Conservation (phyloP, 352 stramenopile species). For the Pythium phragmitis region DNA sequence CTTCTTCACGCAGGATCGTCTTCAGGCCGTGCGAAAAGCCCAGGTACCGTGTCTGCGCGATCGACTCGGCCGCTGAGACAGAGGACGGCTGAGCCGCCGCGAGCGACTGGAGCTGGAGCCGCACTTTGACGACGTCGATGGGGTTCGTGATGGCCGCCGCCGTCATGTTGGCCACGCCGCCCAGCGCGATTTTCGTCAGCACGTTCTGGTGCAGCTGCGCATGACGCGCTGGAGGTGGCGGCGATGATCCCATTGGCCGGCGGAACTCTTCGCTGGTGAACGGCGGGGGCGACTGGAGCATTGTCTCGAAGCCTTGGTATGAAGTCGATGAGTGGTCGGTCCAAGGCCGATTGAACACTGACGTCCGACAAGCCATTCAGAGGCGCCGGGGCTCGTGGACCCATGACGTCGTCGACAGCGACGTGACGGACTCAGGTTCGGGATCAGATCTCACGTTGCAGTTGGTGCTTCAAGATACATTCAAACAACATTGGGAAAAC, state of each 20-base stretch:
- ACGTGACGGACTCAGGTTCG: constrained; percentile 12
- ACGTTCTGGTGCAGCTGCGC: constrained; percentile 53
- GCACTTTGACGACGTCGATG: constrained; percentile 60
- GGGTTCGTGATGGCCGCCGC: constrained; percentile 49
- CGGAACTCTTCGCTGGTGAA: constrained; percentile 3
- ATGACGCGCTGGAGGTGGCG: constrained; percentile 24
- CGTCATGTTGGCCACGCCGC: constrained; percentile 61
- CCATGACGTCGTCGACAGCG: constrained; percentile 10
- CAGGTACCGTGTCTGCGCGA: constrained; percentile 43
- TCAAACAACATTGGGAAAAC: constrained; percentile 3
- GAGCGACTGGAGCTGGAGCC: constrained; percentile 39
- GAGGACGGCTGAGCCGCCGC: not conserved
- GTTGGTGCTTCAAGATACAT: constrained; percentile 15
- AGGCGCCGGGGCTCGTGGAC: not conserved
- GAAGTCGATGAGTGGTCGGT: not conserved
- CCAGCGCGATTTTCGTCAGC: constrained; percentile 59
- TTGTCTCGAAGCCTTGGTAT: not conserved
- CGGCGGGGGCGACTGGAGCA: constrained; percentile 17
- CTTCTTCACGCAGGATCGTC: constrained; percentile 62
- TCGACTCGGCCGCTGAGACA: not conserved
- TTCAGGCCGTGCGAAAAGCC: constrained; percentile 56
- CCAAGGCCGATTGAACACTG: constrained; percentile 5
- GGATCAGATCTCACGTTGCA: constrained; percentile 16
- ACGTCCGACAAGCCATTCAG: constrained; percentile 5
- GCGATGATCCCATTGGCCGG: not conserved